These are phyloP conservation scores for Clitoria ternatea DNA, from an alignment of 306 rosid species.

Conservation along the genomic window DNA sequence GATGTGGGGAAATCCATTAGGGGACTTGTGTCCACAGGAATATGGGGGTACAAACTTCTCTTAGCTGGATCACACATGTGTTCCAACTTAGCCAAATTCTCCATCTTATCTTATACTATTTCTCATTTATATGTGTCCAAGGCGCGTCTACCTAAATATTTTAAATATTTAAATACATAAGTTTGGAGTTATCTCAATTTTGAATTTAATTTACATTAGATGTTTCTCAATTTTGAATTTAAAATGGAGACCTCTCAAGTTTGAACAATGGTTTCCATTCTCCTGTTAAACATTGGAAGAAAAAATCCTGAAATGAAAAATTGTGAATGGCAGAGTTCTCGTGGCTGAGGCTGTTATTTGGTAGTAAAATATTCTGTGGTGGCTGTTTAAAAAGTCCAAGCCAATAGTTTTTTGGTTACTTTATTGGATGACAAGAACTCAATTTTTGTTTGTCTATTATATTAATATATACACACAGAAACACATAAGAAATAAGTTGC, in stretches of 20 bases:
- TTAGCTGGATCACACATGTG: conserved; percentile 50
- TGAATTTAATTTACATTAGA: background rate
- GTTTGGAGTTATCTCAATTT: background rate
- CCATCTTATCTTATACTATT: background rate
- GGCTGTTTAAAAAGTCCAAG: background rate
- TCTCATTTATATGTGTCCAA: background rate
- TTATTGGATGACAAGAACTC: background rate
- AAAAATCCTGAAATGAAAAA: background rate
- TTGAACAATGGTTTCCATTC: background rate
- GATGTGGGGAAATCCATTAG: conserved; percentile 16
- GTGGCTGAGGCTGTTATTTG: background rate
- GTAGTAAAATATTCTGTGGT: background rate
- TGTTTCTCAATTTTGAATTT: background rate
- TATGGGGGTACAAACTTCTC: conserved; percentile 29
- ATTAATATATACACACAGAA: background rate
- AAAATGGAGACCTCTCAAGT: background rate
- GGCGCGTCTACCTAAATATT: conserved; percentile 2
- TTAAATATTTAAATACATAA: background rate
- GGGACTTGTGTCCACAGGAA: conserved; percentile 27
- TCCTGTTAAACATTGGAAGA: background rate
- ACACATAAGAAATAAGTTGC: background rate
- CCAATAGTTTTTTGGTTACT: conserved; percentile 22
- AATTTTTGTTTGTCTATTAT: background rate
- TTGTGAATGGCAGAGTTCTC: background rate
- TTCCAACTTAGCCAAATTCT: conserved; percentile 15